phyloP scores from a whole-genome alignment of 208 protist genomes.

The Entamoeba moshkovskii region DNA sequence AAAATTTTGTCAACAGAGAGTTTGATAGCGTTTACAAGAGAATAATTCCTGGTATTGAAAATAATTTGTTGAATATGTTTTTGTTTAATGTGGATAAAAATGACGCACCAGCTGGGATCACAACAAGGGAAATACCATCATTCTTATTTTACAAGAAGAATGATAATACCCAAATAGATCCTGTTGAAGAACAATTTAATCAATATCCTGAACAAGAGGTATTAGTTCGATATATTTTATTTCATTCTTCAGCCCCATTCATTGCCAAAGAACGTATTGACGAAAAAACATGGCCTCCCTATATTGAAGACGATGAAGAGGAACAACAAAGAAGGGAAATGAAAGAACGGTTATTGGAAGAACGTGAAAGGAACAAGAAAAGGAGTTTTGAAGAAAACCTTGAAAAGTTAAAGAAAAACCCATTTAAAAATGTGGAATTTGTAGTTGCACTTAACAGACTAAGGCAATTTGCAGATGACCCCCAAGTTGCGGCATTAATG shows the following conservation, averaged over 20 bases:
- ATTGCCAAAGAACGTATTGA: not conserved
- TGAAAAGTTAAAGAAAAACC: not conserved
- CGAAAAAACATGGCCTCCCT: not conserved
- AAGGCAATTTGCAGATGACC: not conserved
- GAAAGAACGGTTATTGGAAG: not conserved
- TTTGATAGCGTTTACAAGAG: not conserved
- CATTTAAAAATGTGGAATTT: not conserved
- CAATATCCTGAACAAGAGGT: not conserved
- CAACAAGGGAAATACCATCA: not conserved
- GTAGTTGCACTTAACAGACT: not conserved
- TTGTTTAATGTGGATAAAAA: not conserved
- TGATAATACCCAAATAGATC: not conserved
- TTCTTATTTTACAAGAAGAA: not conserved
- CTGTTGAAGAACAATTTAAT: not conserved
- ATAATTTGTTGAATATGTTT: not conserved
- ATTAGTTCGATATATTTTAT: not conserved
- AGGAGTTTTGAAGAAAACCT: not conserved
- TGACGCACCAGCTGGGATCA: not conserved
- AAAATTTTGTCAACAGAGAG: not conserved
- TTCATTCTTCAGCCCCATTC: not conserved
- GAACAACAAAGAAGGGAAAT: not conserved
- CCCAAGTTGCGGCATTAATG: not conserved
- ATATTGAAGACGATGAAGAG: constrained; percentile 2
- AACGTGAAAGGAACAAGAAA: not conserved
- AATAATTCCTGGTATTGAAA: not conserved